Evolutionary conservation across 805 yeast genomes (phyloP), one percentile per base, ranked within the genome.

Genomic region (Saccharomycopsis sp.): DNA sequence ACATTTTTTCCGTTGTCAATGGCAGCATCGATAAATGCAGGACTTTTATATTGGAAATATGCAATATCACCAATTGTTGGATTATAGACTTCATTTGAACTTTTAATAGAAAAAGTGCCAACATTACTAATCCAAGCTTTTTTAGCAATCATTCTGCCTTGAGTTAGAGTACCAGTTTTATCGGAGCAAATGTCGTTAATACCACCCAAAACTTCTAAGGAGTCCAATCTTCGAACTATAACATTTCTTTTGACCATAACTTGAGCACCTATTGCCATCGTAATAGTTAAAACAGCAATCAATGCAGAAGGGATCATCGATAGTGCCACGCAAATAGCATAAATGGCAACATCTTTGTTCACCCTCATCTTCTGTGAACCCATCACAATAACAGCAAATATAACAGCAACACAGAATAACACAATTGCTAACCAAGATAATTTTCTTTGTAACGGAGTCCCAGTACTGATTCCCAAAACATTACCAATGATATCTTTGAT

Each of bases 311-410:
- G 93, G 52, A 83, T 83, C 87, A 84, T 84, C 4, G 89, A 77
- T 39, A 83, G 65, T 0, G 56, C 84, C 39, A 84, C 89, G 65
- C 94, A 86, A 56, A 87, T 81, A 21, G 96, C 95, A 58, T 86
- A 86, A 40, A 86, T 79, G 11, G 94, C 95, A 29, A 86, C 93
- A 54, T 85, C 87, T 45, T 71, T 75, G 53, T 76, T 79, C n/a
- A 86, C 95, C 9, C 66, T 56, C 61, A 85, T 79, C 49, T 73
- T 73, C 62, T 86, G 94, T 7, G 93, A 77, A 2, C 80, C 94
- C 94, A 86, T 82, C 3, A 85, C 94, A 16, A 87, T 77, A 46
- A 87, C 79, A 1, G 95, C 95, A 57, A 85, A 81, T 1, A 87
- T 53, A n/a, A 86, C 93, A 4, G 96, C 95, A 38, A 86, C 65